These are phyloP conservation scores for Saccharomyces hybrid DNA, from an alignment of 1,139 yeast genomes.

Conservation along the genomic window DNA sequence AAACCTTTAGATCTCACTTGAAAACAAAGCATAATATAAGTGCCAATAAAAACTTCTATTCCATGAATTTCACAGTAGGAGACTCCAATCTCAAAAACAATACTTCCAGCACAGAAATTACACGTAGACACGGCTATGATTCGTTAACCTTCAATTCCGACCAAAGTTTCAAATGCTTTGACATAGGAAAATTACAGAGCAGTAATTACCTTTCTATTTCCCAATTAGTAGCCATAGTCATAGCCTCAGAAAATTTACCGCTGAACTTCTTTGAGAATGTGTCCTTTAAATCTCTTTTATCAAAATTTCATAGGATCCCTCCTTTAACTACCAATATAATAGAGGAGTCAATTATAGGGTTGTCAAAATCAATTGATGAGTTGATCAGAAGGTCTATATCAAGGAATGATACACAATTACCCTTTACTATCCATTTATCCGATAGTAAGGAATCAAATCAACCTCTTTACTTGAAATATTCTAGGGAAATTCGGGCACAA, in stretches of 20 bases:
- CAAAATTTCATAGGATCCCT: not conserved
- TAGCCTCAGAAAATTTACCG: not conserved
- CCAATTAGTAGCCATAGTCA: not conserved
- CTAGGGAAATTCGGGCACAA: not conserved
- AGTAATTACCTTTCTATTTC: not conserved
- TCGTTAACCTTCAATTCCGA: not conserved
- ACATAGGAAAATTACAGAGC: not conserved
- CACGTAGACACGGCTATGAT: not conserved
- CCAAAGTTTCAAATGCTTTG: not conserved
- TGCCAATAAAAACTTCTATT: conserved; percentile 7
- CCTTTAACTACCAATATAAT: not conserved
- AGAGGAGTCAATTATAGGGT: not conserved
- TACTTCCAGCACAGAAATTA: not conserved
- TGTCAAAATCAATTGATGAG: conserved; percentile 5
- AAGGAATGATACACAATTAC: not conserved
- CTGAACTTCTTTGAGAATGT: not conserved
- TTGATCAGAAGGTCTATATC: conserved; percentile 1
- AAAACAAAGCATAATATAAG: conserved; percentile 9
- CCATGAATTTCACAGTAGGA: not conserved
- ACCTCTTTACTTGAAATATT: not conserved
- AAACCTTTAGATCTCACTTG: conserved; percentile 10
- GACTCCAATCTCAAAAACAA: not conserved
- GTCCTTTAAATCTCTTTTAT: not conserved
- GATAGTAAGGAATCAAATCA: conserved; percentile 1
- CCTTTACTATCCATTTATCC: not conserved